These are phyloP conservation scores for Wickerhamiella cacticola DNA, from an alignment of 805 yeast genomes.

Conservation along the genomic window DNA sequence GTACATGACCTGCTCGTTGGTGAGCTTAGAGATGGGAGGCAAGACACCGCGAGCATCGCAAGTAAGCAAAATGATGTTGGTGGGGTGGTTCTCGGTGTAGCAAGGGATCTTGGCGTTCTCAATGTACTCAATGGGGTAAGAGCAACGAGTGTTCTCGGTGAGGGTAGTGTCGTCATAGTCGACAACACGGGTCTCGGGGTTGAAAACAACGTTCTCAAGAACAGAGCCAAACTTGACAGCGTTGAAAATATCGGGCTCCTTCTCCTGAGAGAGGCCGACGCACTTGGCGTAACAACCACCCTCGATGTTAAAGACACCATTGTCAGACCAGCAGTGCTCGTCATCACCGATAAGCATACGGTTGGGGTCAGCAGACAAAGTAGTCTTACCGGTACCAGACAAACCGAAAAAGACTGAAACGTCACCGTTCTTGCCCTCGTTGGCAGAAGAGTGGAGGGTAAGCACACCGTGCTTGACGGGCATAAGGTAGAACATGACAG, in stretches of 20 bases:
- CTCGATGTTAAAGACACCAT: conserved; percentile 97
- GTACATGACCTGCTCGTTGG: conserved; percentile 96
- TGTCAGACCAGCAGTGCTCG: conserved; percentile 98
- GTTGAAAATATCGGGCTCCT: conserved; percentile 95
- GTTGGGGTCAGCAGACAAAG: conserved; percentile 90
- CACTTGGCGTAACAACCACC: conserved; percentile 99
- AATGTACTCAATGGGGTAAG: conserved; percentile 93
- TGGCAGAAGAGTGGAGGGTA: conserved; percentile 90
- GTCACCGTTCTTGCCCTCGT: conserved; percentile 78
- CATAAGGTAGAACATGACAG: conserved; percentile 98
- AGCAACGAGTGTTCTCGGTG: conserved; percentile 97
- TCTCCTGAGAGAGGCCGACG: conserved; percentile 74
- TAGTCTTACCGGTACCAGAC: conserved; percentile 97
- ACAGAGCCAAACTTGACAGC: conserved; percentile 92
- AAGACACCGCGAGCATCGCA: conserved; percentile 98
- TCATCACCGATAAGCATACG: conserved; percentile 94
- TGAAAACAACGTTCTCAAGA: conserved; percentile 84
- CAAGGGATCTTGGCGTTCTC: conserved; percentile 96
- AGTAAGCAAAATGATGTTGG: conserved; percentile 80
- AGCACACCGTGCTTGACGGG: conserved; percentile 84
- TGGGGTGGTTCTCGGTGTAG: conserved; percentile 77
- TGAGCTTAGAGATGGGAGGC: conserved; percentile 90
- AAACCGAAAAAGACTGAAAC: conserved; percentile 93
- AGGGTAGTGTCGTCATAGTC: conserved; percentile 72
- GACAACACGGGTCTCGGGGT: conserved; percentile 63